Conservation (phyloP, 768 basidiomycete genomes). For the Galerina sulciceps region DNA sequence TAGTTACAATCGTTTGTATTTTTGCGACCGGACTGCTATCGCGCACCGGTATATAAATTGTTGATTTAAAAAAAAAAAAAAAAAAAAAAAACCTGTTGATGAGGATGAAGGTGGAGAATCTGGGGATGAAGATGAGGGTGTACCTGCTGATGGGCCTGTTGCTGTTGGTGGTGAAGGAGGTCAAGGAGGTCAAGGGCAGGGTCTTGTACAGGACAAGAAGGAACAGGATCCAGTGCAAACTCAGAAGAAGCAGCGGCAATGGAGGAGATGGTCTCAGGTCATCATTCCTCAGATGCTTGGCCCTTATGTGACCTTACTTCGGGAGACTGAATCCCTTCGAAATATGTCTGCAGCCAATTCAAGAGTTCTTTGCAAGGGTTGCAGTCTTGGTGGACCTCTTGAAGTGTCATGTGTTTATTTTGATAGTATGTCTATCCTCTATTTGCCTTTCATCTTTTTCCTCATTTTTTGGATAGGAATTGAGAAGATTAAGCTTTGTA, state of each 20-base stretch:
- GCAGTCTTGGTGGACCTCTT: background rate
- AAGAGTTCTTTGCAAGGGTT: background rate
- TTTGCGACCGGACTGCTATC: too few species aligned
- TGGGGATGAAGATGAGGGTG: too few species aligned
- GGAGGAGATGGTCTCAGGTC: constrained; percentile 10
- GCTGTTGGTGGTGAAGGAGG: background rate
- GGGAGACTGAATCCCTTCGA: background rate
- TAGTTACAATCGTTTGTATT: too few species aligned
- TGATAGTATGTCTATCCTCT: constrained; percentile 4
- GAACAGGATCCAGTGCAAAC: background rate
- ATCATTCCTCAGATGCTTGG: constrained; percentile 7
- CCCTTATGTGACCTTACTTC: constrained; percentile 8
- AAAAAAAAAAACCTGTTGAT: too few species aligned
- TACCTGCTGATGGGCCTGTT: too few species aligned
- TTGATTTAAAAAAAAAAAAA: too few species aligned
- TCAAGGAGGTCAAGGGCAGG: too few species aligned
- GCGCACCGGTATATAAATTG: too few species aligned
- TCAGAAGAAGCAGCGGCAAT: constrained; percentile 9
- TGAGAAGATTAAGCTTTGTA: constrained; percentile 6
- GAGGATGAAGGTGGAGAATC: too few species aligned
- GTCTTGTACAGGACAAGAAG: too few species aligned
- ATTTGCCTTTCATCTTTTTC: background rate
- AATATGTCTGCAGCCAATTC: background rate
- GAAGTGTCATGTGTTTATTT: constrained; percentile 11
- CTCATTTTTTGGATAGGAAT: background rate